Conservation (phyloP, 208 protist species). For the Trypanosoma theileri region DNA sequence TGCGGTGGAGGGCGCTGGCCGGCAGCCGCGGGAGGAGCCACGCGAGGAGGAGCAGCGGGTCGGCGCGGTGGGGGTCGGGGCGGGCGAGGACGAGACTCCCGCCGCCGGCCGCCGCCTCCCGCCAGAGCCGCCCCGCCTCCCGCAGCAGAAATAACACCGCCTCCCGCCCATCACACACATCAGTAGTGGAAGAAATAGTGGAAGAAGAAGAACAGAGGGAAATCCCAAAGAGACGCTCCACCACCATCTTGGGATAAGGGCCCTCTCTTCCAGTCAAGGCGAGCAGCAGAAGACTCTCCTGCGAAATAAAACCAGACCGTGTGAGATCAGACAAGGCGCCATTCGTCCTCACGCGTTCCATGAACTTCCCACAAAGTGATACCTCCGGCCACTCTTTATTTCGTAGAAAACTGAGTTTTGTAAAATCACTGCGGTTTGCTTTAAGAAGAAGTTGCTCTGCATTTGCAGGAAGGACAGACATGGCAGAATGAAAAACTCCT, state of each 20-base stretch:
- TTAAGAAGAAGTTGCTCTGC: neutral
- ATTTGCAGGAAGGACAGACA: conserved; percentile 4
- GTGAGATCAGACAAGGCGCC: conserved; percentile 21
- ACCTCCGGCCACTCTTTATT: conserved; percentile 4
- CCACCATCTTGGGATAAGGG: neutral
- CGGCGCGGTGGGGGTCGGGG: conserved; percentile 42
- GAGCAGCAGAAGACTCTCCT: conserved; percentile 24
- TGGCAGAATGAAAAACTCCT: conserved; percentile 13
- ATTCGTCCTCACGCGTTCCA: neutral
- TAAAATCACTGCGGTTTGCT: neutral
- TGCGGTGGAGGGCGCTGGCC: no score
- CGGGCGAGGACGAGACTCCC: conserved; percentile 29
- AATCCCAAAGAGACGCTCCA: conserved; percentile 12
- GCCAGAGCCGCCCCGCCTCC: conserved; percentile 27
- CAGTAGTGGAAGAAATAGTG: no score
- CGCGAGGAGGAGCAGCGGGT: conserved; percentile 46
- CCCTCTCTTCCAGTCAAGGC: conserved; percentile 8
- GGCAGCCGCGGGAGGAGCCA: no score
- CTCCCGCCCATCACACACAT: conserved; percentile 1
- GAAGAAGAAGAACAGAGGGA: neutral
- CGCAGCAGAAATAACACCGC: conserved; percentile 31
- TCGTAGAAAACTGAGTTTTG: conserved; percentile 2
- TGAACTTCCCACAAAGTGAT: conserved; percentile 2
- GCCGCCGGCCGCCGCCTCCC: conserved; percentile 8
- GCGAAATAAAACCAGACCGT: conserved; percentile 19